Base-by-base conservation (phyloP, 176 grass and related monocot species). In the Rhynchospora pubera region DNA sequence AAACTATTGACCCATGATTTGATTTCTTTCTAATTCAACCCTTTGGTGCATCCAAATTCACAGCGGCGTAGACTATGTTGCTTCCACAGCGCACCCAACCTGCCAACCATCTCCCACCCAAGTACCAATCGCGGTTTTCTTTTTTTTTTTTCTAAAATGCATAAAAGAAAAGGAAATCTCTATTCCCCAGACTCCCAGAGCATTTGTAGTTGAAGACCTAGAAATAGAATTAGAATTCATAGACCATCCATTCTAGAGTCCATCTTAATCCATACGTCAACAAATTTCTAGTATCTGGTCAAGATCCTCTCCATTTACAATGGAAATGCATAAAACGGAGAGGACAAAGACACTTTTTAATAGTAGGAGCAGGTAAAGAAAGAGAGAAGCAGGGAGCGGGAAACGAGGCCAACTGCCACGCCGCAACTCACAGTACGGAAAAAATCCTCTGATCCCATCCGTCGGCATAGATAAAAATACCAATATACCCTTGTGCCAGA, bases 351-450 rank as follows among this genome's bases (percentile, higher is more conserved):
- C 24, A 18, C 9, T 34, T 34, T 65, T 2, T 32, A n/a, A 30
- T 45, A 57, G 74, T 56, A 15, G 53, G 18, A 79, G 76, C 24
- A 60, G 56, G 76, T 39, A 60, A 53, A 79, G 76, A 59, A 46
- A 79, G 30, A 44, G 56, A 56, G 46, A 81, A 57, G 46, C 44
- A 47, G 7, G 21, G 11, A 66, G 44, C 79, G 79, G 16, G 11
- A 64, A 64, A 48, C 60, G 79, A 81, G 79, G 79, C 21, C 44
- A 65, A 26, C 79, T 66, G 60, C 78, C 7, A 4, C 60, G 44
- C 79, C 79, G 79, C 79, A 48, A 81, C 30, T 64, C 44, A 19
- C 57, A 39, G 79, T 81, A 81, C 79, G 79, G 57, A 65, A 62
- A 48, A 53, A 65, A 24, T 47, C 18, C 56, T 22, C 70, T 74